Percentiles rank a stretch among this genome's conserved stretches.
Evolutionary conservation across 2,329 filamentous ascomycete genomes (phyloP).

Genomic region (Phoma sp.): DNA sequence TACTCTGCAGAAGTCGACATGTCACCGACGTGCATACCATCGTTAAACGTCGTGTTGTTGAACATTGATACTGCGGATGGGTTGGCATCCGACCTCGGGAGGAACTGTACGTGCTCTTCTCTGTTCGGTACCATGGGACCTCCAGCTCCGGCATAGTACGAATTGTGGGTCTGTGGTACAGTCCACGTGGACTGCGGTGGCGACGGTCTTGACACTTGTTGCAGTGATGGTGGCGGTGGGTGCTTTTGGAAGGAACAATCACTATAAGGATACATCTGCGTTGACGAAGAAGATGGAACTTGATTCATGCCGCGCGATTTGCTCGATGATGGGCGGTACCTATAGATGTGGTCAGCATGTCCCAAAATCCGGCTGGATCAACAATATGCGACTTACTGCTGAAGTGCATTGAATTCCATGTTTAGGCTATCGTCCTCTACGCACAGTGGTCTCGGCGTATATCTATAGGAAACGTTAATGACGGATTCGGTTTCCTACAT

Average conservation of each 20-base stretch:
- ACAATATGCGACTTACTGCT: conserved; percentile 42
- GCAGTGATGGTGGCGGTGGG: conserved; percentile 28
- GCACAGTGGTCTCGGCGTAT: conserved; percentile 30
- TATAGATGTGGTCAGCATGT: conserved; percentile 38
- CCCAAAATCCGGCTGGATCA: conserved; percentile 6
- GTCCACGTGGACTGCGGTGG: conserved; percentile 45
- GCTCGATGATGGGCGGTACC: conserved; percentile 47
- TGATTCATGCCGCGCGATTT: conserved; percentile 42
- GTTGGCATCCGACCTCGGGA: conserved; percentile 32
- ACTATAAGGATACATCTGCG: conserved; percentile 47
- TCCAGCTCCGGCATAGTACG: conserved; percentile 39
- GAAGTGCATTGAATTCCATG: conserved; percentile 53
- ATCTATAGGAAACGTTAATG: conserved; percentile 37
- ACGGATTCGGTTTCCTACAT: conserved; percentile 28
- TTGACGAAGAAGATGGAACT: conserved; percentile 34
- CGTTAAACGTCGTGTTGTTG: conserved; percentile 29
- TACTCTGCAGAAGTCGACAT: conserved; percentile 39
- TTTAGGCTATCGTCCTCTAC: conserved; percentile 37
- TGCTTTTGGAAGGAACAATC: conserved; percentile 34
- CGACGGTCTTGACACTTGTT: conserved; percentile 40
- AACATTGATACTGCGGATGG: conserved; percentile 34
- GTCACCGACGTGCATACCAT: conserved; percentile 27
- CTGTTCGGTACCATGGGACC: conserved; percentile 26
- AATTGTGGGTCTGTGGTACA: conserved; percentile 42
- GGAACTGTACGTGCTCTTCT: conserved; percentile 35